A percentile compares a stretch with the other conserved stretches of the same genome.
These are phyloP conservation scores for Gymnopilus junonius DNA, from an alignment of 768 basidiomycete genomes.

Conservation along the genomic window DNA sequence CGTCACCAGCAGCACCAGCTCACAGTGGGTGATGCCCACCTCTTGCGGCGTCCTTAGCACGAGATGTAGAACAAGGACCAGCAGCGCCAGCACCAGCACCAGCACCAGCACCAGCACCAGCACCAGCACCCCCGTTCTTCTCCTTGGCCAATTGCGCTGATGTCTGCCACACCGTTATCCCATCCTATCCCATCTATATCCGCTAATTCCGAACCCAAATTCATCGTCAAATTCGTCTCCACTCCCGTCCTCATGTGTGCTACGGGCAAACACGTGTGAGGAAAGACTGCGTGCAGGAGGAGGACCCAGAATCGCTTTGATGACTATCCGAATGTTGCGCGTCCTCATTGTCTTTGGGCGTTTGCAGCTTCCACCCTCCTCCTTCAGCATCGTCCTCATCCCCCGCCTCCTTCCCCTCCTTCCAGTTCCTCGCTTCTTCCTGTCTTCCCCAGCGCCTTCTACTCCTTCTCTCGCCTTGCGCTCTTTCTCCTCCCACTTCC, in stretches of 20 bases:
- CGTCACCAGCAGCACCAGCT: not conserved
- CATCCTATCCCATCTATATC: slow-evolving; percentile 11
- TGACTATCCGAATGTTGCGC: not conserved
- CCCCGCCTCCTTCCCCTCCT: slow-evolving; percentile 25
- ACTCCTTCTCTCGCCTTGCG: slow-evolving; percentile 33
- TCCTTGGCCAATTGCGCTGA: not conserved
- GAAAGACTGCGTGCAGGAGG: slow-evolving; percentile 37
- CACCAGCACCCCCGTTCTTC: not conserved
- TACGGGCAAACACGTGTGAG: slow-evolving; percentile 46
- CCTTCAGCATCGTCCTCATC: slow-evolving; percentile 22
- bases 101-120: not conserved
- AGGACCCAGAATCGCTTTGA: slow-evolving; percentile 7
- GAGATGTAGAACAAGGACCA: too few relatives aligned
- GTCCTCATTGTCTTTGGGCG: not conserved
- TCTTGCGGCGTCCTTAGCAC: not conserved
- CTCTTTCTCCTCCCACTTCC: slow-evolving; percentile 34
- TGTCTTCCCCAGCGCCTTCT: slow-evolving; percentile 15
- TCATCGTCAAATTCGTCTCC: slow-evolving; percentile 10
- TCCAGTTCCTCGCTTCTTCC: slow-evolving; percentile 12
- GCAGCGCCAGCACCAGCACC: not conserved
- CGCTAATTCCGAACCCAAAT: slow-evolving; percentile 1
- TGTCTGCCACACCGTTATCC: slow-evolving; percentile 35
- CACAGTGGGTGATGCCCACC: not conserved
- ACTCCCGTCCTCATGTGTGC: slow-evolving; percentile 22
- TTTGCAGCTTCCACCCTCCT: too few relatives aligned